Evolutionary conservation across 345 rosid species (phyloP), one percentile per base, ranked within the genome.

Genomic region (Pseudoturritis turrita): DNA sequence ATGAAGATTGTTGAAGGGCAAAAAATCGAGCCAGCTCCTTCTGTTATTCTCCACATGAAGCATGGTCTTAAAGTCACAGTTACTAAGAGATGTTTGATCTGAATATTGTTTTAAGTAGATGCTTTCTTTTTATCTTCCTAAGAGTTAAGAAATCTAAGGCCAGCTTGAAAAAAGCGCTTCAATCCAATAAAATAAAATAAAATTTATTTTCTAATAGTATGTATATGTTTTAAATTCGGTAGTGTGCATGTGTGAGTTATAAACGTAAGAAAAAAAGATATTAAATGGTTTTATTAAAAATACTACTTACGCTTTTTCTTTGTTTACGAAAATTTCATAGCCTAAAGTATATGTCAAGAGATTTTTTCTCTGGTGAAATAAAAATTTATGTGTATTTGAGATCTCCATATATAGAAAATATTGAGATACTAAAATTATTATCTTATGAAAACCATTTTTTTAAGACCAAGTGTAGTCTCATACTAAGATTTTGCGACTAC

Each of bases 11-110:
- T 68, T 50, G 49, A 75, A 51, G 69, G 74, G 29, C 63, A 75
- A 39, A 31, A 22, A 1, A 60, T 75, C 8, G 74, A 59, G 56
- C 62, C 72, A 49, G 73, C 68, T 68, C 69, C 68, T 49, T 75
- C 78, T 41, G 62, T 75, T 39, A 75, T 68, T 13, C 78, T 75
- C 41, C 78, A 66, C 33, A 75, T 17, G 29, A 75, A 68, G 47
- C 47, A 60, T 51, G 78, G 78, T 51, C 36, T 67, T 52, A 75
- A 75, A 59, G 78, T 67, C 49, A 58, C 36, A 0, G 67, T 75
- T 15, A 28, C 68, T 75, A 75, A 68, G 63, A 60, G 69, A 60
- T 58, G 18, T 66, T 45, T 65, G n/a, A 13, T 64, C 46, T 62
- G 40, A 62, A n/a, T 58, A n/a, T n/a, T n/a, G 45, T 19, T 51